Evolutionary conservation across 176 grass and related monocot species (phyloP), one percentile per base, ranked within the genome.

Genomic region (Triticum urartu): DNA sequence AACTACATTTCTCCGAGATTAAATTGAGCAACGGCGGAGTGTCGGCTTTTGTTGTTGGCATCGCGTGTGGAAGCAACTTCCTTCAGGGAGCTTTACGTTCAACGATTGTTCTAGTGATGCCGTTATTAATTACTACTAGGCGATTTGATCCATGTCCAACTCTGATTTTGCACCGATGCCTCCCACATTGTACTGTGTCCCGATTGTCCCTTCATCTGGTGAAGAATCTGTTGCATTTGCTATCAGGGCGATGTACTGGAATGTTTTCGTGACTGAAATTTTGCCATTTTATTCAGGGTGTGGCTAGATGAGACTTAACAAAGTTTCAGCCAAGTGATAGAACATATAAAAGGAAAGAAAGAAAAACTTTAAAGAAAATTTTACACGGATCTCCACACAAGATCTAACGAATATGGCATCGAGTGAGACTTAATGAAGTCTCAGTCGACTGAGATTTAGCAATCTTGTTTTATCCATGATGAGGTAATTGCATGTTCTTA

Each of bases 61-160:
- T 54, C 17, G 25, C 73, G 73, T 76, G 73, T 21, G 1, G 45
- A 54, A 54, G 28, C 32, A 48, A 84, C n/a, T 85, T 85, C 40
- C 33, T 76, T 17, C 18, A 65, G 8, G 28, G 30, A 64, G 26
- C 6, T 15, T 75, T 71, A 15, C 74, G 10, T 30, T 17, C 38
- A 9, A 22, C 40, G 54, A 58, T 58, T 64, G 21, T 45, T 61
- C 1, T 72, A 18, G 22, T 73, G 66, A 11, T 28, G 10, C 61
- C 10, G 68, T 73, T 43, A 24, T 47, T 47, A 47, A 18, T 54
- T 58, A 18, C 39, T 7, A 40, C 18, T 21, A 64, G 52, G 15
- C 22, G 58, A 75, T 64, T 32, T 83, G 68, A 59, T 43, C 56
- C 24, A n/a, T 36, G 14, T 45, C 33, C 22, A 61, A 21, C 7